phyloP scores from a whole-genome alignment of 163 green algal genomes.

The Scenedesmus sp. region DNA sequence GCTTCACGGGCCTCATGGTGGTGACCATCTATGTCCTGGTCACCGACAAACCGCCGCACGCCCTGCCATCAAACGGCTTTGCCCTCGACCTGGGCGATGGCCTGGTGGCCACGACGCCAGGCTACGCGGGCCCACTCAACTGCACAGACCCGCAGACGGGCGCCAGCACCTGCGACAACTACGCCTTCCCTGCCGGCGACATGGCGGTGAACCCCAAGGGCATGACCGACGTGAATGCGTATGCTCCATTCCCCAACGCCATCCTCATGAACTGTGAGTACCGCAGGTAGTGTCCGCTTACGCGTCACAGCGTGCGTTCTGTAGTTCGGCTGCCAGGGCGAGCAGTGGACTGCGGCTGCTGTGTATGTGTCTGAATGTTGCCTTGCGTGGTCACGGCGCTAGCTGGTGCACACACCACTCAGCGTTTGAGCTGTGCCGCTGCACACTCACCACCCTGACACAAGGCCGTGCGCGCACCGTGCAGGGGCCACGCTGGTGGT shows the following conservation, averaged over 20 bases:
- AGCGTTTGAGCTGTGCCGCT: background rate
- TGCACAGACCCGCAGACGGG: conserved; percentile 50
- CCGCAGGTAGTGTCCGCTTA: background rate
- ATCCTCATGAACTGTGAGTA: conserved; percentile 65
- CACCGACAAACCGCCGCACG: conserved; percentile 36
- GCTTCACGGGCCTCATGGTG: conserved; percentile 59
- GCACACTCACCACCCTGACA: background rate
- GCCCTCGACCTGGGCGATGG: conserved; percentile 47
- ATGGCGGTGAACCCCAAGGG: conserved; percentile 51
- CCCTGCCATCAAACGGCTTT: conserved; percentile 57
- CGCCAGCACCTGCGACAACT: conserved; percentile 63
- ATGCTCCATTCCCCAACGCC: conserved; percentile 71
- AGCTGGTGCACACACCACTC: too few species aligned
- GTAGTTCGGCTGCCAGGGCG: too few species aligned
- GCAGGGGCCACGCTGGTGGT: conserved; percentile 62
- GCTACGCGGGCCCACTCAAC: conserved; percentile 43
- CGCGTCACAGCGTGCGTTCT: too few species aligned
- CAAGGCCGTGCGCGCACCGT: background rate
- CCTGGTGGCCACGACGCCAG: conserved; percentile 52
- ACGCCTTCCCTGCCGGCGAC: conserved; percentile 63
- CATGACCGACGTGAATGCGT: conserved; percentile 61
- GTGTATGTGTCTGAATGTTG: too few species aligned
- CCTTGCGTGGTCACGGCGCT: too few species aligned
- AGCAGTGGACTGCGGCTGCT: too few species aligned
- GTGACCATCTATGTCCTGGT: conserved; percentile 60